These are phyloP conservation scores for Boehmeria nivea DNA, from an alignment of 306 rosid genomes.

Conservation along the genomic window DNA sequence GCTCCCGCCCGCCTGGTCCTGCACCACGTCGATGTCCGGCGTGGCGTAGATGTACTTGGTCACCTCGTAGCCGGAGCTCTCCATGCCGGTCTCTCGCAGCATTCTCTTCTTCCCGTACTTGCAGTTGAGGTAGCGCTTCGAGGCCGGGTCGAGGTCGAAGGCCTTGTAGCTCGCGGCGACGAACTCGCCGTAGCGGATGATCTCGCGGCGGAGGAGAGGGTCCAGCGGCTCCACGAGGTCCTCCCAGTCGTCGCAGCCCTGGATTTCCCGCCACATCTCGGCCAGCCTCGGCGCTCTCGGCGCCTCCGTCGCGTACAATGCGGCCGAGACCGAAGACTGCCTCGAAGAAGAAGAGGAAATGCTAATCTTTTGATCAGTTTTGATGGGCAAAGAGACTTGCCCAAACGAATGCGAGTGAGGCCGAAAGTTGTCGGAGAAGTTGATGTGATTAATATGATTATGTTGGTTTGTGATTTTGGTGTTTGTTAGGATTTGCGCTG, in stretches of 20 bases:
- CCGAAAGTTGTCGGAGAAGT: slow-evolving; percentile 32
- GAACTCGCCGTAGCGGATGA: slow-evolving; percentile 72
- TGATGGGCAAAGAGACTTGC: slow-evolving; percentile 39
- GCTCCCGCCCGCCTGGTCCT: slow-evolving; percentile 67
- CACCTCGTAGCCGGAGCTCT: slow-evolving; percentile 54
- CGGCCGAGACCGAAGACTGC: slow-evolving; percentile 22
- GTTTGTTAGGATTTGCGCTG: slow-evolving; percentile 15
- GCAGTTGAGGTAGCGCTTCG: slow-evolving; percentile 70
- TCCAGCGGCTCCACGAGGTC: slow-evolving; percentile 66
- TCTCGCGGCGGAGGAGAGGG: slow-evolving; percentile 71
- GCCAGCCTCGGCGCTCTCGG: slow-evolving; percentile 17
- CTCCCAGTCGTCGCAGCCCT: slow-evolving; percentile 81
- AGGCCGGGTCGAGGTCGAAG: slow-evolving; percentile 68
- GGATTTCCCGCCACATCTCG: slow-evolving; percentile 58
- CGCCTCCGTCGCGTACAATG: neutral
- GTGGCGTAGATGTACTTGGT: slow-evolving; percentile 90
- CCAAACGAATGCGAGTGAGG: slow-evolving; percentile 45
- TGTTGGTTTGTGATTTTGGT: slow-evolving; percentile 10
- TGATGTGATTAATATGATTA: slow-evolving; percentile 33
- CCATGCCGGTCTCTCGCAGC: slow-evolving; percentile 62
- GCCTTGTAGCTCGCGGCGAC: slow-evolving; percentile 74
- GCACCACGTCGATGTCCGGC: slow-evolving; percentile 51
- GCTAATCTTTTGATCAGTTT: neutral
- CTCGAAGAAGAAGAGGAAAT: neutral
- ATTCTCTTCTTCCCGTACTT: slow-evolving; percentile 66